phyloP scores from a whole-genome alignment of 371 early-diverging fungal species.

The Globomyces sp. region DNA sequence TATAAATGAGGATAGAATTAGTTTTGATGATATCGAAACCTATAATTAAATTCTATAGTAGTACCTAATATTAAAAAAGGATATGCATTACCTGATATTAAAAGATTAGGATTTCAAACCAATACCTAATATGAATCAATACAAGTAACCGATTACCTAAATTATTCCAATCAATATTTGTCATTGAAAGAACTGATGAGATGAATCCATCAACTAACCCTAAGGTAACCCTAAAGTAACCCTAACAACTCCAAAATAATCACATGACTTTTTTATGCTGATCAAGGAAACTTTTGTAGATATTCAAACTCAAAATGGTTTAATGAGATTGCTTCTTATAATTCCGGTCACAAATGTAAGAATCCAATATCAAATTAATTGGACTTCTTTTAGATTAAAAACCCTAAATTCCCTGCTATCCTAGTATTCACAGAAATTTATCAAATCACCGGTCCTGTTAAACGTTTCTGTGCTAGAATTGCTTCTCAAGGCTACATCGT shows the following conservation, averaged over 20 bases:
- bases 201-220: no score
- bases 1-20: constrained; percentile 64
- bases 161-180: no score
- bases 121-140: no score
- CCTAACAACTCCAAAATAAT: not conserved
- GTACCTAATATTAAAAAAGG: no score
- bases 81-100: no score
- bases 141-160: no score
- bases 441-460: constrained; percentile 54
- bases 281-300: not conserved
- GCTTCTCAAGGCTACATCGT: constrained; percentile 35
- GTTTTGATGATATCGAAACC: constrained; percentile 68
- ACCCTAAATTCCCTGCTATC: constrained; percentile 52
- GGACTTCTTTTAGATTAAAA: constrained; percentile 38
- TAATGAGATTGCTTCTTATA: constrained; percentile 19
- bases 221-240: no score
- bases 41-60: constrained; percentile 19
- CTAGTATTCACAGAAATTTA: constrained; percentile 48
- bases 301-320: constrained; percentile 6
- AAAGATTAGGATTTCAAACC: no score
- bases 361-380: no score
- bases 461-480: constrained; percentile 54
- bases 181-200: no score
- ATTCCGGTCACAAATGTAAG: no score
- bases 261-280: constrained; percentile 4